phyloP scores from a whole-genome alignment of 1,139 yeast genomes.

The Eremothecium sinecaudum region DNA sequence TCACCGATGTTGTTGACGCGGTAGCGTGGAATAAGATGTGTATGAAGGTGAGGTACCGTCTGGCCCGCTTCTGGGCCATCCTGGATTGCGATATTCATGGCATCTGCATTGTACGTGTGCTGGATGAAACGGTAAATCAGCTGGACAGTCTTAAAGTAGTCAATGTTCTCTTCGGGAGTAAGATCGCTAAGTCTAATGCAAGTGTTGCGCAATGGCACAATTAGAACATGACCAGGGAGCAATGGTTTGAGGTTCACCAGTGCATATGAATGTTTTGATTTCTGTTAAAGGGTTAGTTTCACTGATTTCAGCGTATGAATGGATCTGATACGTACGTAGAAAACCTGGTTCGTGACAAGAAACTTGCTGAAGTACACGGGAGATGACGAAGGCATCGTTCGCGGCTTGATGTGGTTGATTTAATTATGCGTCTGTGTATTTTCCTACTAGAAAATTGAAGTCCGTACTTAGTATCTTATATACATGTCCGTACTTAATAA shows the following conservation, averaged over 20 bases:
- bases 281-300: constrained; percentile 25
- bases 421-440: background rate
- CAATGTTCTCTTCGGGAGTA: constrained; percentile 60
- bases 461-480: background rate
- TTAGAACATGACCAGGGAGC: constrained; percentile 80
- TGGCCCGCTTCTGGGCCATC: constrained; percentile 97
- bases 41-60: constrained; percentile 84
- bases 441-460: background rate
- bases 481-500: too few species aligned
- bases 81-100: constrained; percentile 82
- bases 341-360: constrained; percentile 29
- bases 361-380: constrained; percentile 28
- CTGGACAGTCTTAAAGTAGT: constrained; percentile 73
- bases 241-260: constrained; percentile 83
- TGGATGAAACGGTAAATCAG: constrained; percentile 57
- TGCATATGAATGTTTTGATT: constrained; percentile 57
- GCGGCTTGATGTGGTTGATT: background rate
- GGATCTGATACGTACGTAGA: constrained; percentile 18
- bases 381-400: too few species aligned
- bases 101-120: constrained; percentile 60
- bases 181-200: constrained; percentile 61
- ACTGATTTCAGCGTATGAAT: background rate
- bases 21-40: constrained; percentile 82
- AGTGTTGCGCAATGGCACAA: constrained; percentile 62
- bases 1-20: constrained; percentile 60